Conservation (phyloP, 495 filamentous ascomycete species). For the Aspergillus asperescens region DNA sequence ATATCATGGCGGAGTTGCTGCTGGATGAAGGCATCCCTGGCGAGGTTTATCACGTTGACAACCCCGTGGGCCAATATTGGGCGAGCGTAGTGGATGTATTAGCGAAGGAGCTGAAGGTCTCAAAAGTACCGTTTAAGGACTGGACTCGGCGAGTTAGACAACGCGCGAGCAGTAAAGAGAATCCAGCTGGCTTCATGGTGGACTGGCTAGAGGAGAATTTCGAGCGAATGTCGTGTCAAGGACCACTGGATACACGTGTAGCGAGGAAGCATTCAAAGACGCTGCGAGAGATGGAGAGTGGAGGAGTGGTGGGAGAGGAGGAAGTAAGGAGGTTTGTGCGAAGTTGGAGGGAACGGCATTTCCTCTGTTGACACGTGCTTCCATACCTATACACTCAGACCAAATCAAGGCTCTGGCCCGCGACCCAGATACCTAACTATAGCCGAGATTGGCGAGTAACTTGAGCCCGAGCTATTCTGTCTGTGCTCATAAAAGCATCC, state of each 20-base stretch:
- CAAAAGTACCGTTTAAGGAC: slow-evolving; percentile 37
- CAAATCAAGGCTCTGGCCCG: no score
- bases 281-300: slow-evolving; percentile 1
- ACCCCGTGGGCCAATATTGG: slow-evolving; percentile 49
- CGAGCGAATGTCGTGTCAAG: slow-evolving; percentile 49
- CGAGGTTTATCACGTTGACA: slow-evolving; percentile 53
- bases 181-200: slow-evolving; percentile 41
- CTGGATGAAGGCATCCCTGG: slow-evolving; percentile 22
- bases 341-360: not conserved
- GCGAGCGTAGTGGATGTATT: slow-evolving; percentile 35
- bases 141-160: slow-evolving; percentile 44
- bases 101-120: slow-evolving; percentile 37
- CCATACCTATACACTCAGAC: no score
- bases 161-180: slow-evolving; percentile 25
- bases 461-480: no score
- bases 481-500: no score
- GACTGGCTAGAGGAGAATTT: slow-evolving; percentile 51
- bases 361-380: not conserved
- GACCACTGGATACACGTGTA: slow-evolving; percentile 13
- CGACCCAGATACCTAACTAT: no score
- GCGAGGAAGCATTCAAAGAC: not conserved
- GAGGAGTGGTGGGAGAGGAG: not conserved
- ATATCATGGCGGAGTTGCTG: slow-evolving; percentile 34
- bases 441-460: no score
- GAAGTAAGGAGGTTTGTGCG: slow-evolving; percentile 4